Evolutionary conservation across 2,329 filamentous ascomycete genomes (phyloP).

Genomic region (Stromatinia cepivora): DNA sequence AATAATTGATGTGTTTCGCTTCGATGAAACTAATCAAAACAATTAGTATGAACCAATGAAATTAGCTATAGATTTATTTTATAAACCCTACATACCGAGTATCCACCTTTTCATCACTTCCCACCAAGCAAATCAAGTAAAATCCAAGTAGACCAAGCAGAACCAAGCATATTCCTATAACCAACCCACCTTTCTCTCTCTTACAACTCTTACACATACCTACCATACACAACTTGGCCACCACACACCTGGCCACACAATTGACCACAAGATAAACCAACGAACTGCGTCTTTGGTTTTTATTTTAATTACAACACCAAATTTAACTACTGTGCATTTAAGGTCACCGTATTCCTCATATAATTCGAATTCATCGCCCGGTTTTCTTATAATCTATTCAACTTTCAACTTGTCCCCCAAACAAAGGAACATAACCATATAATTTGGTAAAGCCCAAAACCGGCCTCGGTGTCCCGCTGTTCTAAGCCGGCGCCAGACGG

Average conservation of each 20-base stretch:
- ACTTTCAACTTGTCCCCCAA: conserved; percentile 27
- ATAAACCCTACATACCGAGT: neutral
- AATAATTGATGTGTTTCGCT: conserved; percentile 1
- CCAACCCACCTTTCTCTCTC: too few relatives aligned
- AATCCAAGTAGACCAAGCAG: too few relatives aligned
- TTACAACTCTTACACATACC: too few relatives aligned
- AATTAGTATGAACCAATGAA: neutral
- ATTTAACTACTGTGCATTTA: neutral
- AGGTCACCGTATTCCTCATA: conserved; percentile 36
- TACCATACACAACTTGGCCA: too few relatives aligned
- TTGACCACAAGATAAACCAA: conserved; percentile 9
- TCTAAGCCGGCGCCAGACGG: conserved; percentile 41
- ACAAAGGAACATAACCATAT: conserved; percentile 30
- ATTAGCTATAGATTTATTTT: neutral
- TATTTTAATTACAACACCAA: neutral
- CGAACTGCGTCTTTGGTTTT: conserved; percentile 14
- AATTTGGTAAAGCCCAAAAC: conserved; percentile 40
- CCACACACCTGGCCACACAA: neutral
- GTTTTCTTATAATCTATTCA: conserved; percentile 24
- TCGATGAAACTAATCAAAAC: conserved; percentile 2
- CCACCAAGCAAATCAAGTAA: neutral
- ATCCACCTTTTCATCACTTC: neutral
- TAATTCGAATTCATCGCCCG: conserved; percentile 34
- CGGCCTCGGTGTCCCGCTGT: conserved; percentile 39
- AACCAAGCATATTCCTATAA: too few relatives aligned